These are phyloP conservation scores for Tuber brumale DNA, from an alignment of 495 filamentous ascomycete species.

Conservation along the genomic window DNA sequence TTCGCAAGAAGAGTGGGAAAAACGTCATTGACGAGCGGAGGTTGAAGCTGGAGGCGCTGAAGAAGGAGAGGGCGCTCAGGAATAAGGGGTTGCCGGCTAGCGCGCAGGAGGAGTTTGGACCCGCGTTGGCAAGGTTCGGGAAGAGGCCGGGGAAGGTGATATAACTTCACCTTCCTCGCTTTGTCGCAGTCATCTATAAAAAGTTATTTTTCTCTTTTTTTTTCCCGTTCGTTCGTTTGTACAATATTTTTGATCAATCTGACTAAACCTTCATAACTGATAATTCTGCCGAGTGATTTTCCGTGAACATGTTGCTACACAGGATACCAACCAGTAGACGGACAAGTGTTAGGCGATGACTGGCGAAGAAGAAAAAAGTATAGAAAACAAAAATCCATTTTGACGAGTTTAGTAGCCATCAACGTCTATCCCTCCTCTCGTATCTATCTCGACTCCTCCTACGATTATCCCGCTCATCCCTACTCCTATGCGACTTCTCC, in stretches of 20 bases:
- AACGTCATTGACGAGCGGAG: constrained; percentile 90
- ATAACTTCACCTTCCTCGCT: background rate
- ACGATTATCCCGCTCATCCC: background rate
- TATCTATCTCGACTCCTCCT: constrained; percentile 1
- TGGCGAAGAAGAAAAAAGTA: background rate
- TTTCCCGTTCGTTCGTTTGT: background rate
- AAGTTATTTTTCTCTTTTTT: background rate
- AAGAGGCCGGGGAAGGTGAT: constrained; percentile 36
- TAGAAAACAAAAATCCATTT: background rate
- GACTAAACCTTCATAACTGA: background rate
- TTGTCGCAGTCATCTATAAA: background rate
- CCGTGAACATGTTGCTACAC: background rate
- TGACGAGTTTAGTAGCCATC: background rate
- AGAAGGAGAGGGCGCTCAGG: constrained; percentile 57
- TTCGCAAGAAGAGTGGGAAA: constrained; percentile 79
- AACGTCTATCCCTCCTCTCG: background rate
- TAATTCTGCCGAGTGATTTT: background rate
- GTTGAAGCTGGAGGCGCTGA: constrained; percentile 59
- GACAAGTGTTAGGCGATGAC: background rate
- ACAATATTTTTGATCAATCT: background rate
- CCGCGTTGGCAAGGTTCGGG: constrained; percentile 64
- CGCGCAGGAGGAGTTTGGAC: constrained; percentile 55
- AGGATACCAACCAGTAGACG: background rate
- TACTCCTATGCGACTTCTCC: background rate
- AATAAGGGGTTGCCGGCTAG: constrained; percentile 57